Evolutionary conservation across 2,329 filamentous ascomycete species (phyloP), one percentile per base, ranked within the genome.

Genomic region (Monilinia vaccinii-corymbosi): DNA sequence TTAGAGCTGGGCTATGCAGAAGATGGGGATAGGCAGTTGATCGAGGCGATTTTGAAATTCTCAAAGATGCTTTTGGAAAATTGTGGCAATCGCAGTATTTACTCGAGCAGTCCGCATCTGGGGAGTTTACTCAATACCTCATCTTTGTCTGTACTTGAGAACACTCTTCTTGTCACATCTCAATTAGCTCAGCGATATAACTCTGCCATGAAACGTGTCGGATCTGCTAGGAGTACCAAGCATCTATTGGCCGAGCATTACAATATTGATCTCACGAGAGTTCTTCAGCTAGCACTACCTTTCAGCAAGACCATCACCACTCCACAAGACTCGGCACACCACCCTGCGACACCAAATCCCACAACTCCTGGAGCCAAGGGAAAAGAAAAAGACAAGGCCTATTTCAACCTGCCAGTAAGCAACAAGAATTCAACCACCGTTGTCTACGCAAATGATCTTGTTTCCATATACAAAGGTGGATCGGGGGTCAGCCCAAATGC

Each of bases 51-150:
- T 58, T 78, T 99, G 62, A 80, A 83, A 67, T 99, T 99, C 74
- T 96, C 92, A 25, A 84, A 87, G 63, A 82, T 96, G 73, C 79
- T 99, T 34, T 77, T 97, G 56, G 91, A 97, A 72, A 94, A 96
- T 72, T 99, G 94, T 74, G 94, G 93, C 62, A 99, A 99, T 71
- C 82, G 95, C 67, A 97, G 92, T 76, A 86, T 99, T 68, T 99
- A 97, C 73, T 90, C 88, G 62, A 99, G 94, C 77, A 97, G 93
- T 72, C 81, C 87, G 66, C 89, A 95, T 68, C 78, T 99, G 63
- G 94, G 93, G 71, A 87, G 92, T 71, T 81, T 99, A 45, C 82
- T 99, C 61, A 90, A 97, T 73, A 93, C 89, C 48, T 93, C 90
- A 3, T 92, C 88, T 28, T 79, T 93, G 60, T 83, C 85, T 32